phyloP scores from a whole-genome alignment of 495 filamentous ascomycete species.

The Hypoxylon perforatum region DNA sequence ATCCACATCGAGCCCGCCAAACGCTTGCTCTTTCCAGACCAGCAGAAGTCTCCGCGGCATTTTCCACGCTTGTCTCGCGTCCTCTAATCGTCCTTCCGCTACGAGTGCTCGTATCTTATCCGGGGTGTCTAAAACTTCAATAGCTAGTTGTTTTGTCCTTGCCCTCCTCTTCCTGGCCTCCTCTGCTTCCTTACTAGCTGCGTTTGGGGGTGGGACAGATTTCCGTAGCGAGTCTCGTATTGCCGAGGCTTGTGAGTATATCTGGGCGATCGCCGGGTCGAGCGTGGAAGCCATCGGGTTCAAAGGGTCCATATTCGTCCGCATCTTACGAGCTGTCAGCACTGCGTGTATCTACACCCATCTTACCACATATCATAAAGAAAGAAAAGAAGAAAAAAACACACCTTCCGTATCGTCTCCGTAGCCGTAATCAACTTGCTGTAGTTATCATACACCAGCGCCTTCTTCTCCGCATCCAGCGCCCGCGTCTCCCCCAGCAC shows the following conservation, averaged over 20 bases:
- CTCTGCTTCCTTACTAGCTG: slow-evolving; percentile 49
- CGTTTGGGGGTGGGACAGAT: slow-evolving; percentile 47
- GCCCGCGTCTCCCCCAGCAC: slow-evolving; percentile 83
- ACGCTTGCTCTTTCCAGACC: slow-evolving; percentile 62
- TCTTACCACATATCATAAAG: not conserved
- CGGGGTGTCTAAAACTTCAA: slow-evolving; percentile 72
- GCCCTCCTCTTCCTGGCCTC: slow-evolving; percentile 50
- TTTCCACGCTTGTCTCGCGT: slow-evolving; percentile 69
- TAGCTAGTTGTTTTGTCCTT: slow-evolving; percentile 73
- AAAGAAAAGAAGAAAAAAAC: slow-evolving; percentile 23
- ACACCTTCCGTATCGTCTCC: slow-evolving; percentile 85
- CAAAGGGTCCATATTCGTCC: slow-evolving; percentile 78
- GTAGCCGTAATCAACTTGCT: slow-evolving; percentile 94
- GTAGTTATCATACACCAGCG: slow-evolving; percentile 98
- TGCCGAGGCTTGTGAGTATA: slow-evolving; percentile 78
- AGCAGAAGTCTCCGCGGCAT: slow-evolving; percentile 62
- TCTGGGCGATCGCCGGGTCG: slow-evolving; percentile 79
- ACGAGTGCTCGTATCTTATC: slow-evolving; percentile 73
- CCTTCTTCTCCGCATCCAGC: slow-evolving; percentile 94
- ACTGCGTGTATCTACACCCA: not conserved
- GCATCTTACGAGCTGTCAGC: slow-evolving; percentile 61
- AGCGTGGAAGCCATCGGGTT: slow-evolving; percentile 77
- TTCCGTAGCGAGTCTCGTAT: slow-evolving; percentile 67
- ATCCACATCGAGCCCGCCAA: slow-evolving; percentile 61
- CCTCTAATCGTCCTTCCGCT: slow-evolving; percentile 68